Evolutionary conservation across 148 eudicot species (phyloP).

Genomic region (Nepenthes gracilis): DNA sequence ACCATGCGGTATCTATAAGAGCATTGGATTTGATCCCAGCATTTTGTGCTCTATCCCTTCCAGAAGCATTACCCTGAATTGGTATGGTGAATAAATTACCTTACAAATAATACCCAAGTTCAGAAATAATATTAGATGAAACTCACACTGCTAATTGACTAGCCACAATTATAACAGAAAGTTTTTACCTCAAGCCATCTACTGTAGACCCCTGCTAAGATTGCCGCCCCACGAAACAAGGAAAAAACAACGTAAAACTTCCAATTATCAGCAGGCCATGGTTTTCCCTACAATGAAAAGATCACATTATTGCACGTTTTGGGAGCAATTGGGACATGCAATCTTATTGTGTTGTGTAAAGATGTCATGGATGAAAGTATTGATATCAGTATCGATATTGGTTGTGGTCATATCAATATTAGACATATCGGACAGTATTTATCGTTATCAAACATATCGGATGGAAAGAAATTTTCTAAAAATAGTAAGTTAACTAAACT

Average conservation of each 20-base stretch:
- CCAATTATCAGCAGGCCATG: slow-evolving; percentile 91
- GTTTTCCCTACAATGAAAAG: slow-evolving; percentile 58
- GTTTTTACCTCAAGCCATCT: slow-evolving; percentile 78
- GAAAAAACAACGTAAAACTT: slow-evolving; percentile 94
- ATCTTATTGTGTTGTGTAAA: too few species aligned
- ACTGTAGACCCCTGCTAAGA: slow-evolving; percentile 73
- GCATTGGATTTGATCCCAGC: slow-evolving; percentile 59
- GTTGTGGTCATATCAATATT: too few species aligned
- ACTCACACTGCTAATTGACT: background rate
- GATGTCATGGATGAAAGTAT: too few species aligned
- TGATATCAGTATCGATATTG: too few species aligned
- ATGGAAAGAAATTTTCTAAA: too few species aligned
- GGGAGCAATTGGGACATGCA: too few species aligned
- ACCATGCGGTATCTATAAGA: slow-evolving; percentile 62
- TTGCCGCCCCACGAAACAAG: slow-evolving; percentile 86
- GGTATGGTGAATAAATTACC: slow-evolving; percentile 5
- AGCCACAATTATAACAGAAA: background rate
- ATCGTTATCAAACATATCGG: too few species aligned
- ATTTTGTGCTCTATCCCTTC: slow-evolving; percentile 58
- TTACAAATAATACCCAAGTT: background rate
- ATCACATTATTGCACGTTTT: background rate
- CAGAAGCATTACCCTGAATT: slow-evolving; percentile 91
- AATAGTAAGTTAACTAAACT: too few species aligned
- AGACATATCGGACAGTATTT: too few species aligned
- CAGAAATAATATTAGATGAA: background rate